Evolutionary conservation across 2,329 filamentous ascomycete species (phyloP).

Genomic region (Paecilomyces sp.): DNA sequence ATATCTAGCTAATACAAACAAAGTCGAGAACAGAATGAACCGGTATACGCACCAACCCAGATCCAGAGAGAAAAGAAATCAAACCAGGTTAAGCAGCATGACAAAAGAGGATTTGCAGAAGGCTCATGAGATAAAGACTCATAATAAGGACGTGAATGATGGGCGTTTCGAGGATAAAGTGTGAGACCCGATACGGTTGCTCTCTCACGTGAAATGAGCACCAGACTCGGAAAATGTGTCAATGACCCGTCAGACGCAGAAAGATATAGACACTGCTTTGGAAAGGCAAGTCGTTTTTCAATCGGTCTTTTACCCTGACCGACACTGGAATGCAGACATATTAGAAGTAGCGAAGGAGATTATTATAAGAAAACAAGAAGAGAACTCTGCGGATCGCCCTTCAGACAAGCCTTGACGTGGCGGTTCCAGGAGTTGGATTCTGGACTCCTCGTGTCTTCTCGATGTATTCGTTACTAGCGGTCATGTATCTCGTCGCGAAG

Average conservation of each 20-base stretch:
- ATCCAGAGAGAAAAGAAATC: not conserved
- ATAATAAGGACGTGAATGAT: not conserved
- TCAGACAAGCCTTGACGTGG: conserved; percentile 23
- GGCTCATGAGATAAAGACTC: not conserved
- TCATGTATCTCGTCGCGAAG: conserved; percentile 50
- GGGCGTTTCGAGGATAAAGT: not conserved
- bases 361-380: not conserved
- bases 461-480: conserved; percentile 32
- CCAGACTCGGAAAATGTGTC: not conserved
- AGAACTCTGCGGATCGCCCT: not conserved
- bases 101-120: not conserved
- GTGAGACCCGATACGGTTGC: not conserved
- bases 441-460: conserved; percentile 25
- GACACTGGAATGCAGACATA: not conserved
- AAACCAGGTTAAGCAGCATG: not conserved
- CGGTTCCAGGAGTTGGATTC: conserved; percentile 22
- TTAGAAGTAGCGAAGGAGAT: not conserved
- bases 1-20: not conserved
- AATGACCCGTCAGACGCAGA: not conserved
- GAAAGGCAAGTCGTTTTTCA: not conserved
- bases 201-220: not conserved
- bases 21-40: not conserved
- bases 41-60: not conserved
- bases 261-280: not conserved
- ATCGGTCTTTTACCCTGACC: not conserved